Percentiles rank a stretch among this genome's conserved stretches.
Conservation (phyloP, 129 eudicot species). For the Flaveria ramosissima region DNA sequence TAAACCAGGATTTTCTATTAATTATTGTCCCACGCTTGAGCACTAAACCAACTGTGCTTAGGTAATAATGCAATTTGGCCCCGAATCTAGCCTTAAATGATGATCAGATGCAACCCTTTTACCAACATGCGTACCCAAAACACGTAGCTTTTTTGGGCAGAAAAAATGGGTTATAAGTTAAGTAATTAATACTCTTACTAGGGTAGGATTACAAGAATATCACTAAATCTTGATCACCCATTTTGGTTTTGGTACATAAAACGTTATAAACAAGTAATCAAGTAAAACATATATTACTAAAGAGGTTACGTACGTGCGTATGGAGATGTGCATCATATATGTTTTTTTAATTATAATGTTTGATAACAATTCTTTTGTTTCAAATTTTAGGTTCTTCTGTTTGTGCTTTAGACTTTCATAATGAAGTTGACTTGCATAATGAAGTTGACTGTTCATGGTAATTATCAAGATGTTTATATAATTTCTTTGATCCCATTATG, state of each 20-base stretch:
- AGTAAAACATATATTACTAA: background rate
- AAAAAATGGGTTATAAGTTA: conserved; percentile 25
- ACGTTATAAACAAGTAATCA: background rate
- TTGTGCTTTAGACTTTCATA: background rate
- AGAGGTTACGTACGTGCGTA: background rate
- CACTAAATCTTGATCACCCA: conserved; percentile 20
- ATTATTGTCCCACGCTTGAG: conserved; percentile 29
- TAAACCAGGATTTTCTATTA: background rate
- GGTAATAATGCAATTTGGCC: conserved; percentile 38
- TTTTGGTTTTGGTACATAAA: conserved; percentile 4
- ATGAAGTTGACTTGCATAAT: background rate
- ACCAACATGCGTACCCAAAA: conserved; percentile 33
- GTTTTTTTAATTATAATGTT: background rate
- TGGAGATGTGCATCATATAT: background rate
- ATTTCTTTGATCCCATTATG: no score
- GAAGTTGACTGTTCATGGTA: background rate
- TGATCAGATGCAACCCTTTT: conserved; percentile 35
- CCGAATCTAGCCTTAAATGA: conserved; percentile 32
- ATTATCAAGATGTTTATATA: no score
- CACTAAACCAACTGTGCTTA: conserved; percentile 42
- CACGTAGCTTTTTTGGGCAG: conserved; percentile 23
- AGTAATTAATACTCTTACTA: conserved; percentile 29
- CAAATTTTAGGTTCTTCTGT: background rate
- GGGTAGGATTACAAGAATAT: conserved; percentile 30
- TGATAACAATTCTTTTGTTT: background rate